Percentiles rank a stretch among this genome's conserved stretches.
Evolutionary conservation across 108 stramenopile genomes (phyloP).

Genomic region (Bacterosira constricta): DNA sequence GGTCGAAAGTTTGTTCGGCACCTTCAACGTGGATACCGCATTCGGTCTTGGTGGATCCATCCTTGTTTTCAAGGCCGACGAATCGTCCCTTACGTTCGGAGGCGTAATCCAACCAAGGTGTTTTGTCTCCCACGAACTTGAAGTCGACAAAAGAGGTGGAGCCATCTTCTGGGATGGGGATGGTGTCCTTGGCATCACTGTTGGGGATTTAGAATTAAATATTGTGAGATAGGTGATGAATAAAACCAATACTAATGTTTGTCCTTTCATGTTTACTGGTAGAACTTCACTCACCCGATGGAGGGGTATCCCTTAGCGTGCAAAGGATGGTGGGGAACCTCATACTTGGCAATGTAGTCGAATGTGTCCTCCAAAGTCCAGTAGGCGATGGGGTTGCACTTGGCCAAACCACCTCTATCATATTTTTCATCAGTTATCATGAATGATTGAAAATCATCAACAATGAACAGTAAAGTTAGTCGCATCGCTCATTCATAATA

Average conservation of each 20-base stretch:
- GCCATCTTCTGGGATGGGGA: conserved; percentile 90
- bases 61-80: conserved; percentile 94
- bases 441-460: background rate
- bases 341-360: conserved; percentile 96
- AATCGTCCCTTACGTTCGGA: conserved; percentile 96
- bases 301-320: conserved; percentile 97
- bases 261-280: background rate
- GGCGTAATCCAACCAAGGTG: conserved; percentile 94
- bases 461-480: background rate
- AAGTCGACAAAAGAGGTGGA: conserved; percentile 79
- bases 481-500: background rate
- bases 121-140: conserved; percentile 86
- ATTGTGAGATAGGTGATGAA: background rate
- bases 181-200: conserved; percentile 92
- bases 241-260: background rate
- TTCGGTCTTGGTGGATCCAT: conserved; percentile 97
- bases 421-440: background rate
- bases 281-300: conserved; percentile 62
- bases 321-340: conserved; percentile 94
- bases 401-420: conserved; percentile 85
- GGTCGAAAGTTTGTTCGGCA: conserved; percentile 90
- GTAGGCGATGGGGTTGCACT: conserved; percentile 97
- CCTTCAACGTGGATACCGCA: conserved; percentile 96
- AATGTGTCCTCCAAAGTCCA: conserved; percentile 98
- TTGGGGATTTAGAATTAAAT: background rate